Evolutionary conservation across 441 rosid genomes (phyloP).

Genomic region (Iberis amara): DNA sequence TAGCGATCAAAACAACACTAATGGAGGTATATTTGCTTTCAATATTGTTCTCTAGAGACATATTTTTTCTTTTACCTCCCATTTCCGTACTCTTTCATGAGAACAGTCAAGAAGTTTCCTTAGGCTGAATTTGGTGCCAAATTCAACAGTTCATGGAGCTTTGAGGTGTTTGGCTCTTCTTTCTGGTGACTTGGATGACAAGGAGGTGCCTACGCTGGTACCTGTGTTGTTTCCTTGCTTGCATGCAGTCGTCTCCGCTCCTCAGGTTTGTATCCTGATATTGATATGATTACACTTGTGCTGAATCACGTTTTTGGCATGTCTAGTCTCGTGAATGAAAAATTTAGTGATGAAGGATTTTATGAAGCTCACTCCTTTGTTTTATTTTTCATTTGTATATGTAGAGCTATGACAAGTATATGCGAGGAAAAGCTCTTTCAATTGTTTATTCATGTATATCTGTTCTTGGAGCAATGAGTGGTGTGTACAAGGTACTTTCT

Average conservation of each 20-base stretch:
- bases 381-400: constrained; percentile 23
- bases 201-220: constrained; percentile 60
- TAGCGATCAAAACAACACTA: constrained; percentile 52
- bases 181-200: constrained; percentile 80
- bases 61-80: not conserved
- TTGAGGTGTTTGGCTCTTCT: constrained; percentile 86
- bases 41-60: not conserved
- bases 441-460: constrained; percentile 76
- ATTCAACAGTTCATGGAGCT: constrained; percentile 72
- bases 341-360: not conserved
- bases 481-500: constrained; percentile 65
- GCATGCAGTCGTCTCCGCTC: constrained; percentile 69
- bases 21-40: constrained; percentile 49
- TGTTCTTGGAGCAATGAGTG: constrained; percentile 79
- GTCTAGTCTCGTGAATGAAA: not conserved
- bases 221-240: constrained; percentile 83
- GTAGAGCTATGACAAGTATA: constrained; percentile 71
- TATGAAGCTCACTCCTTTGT: constrained; percentile 21
- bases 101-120: constrained; percentile 8
- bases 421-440: constrained; percentile 76
- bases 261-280: constrained; percentile 50
- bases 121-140: constrained; percentile 15
- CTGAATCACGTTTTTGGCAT: constrained; percentile 10
- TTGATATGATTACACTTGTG: constrained; percentile 5
- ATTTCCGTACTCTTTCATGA: constrained; percentile 10